Conservation (phyloP, 371 early-diverging fungal species). For the Actinomucor elegans region DNA sequence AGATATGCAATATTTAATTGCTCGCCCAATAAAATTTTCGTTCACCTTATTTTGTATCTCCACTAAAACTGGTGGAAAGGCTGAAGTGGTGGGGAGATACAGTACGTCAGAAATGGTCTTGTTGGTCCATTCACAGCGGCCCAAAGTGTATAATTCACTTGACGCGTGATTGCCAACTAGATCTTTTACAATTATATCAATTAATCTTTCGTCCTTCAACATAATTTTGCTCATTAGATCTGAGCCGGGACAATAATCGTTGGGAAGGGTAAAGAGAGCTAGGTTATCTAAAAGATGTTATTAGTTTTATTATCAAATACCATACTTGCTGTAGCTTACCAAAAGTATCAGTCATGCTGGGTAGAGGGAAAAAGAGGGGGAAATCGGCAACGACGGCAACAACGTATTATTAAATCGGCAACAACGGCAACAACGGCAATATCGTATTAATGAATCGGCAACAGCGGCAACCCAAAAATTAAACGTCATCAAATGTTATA, state of each 20-base stretch:
- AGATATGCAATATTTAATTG: conserved; percentile 9
- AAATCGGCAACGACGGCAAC: not conserved
- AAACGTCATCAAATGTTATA: no score
- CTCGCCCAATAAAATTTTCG: conserved; percentile 2
- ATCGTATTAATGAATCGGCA: no score
- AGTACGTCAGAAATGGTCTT: conserved; percentile 9
- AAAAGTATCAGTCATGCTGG: conserved; percentile 1
- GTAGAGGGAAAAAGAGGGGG: not conserved
- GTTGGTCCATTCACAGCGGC: conserved; percentile 11
- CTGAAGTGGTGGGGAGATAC: conserved; percentile 2
- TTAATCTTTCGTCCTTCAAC: conserved; percentile 4
- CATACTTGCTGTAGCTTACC: conserved; percentile 4
- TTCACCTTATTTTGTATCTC: conserved; percentile 13
- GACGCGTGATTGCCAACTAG: conserved; percentile 10
- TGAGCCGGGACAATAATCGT: conserved; percentile 3
- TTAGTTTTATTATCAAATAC: conserved; percentile 7
- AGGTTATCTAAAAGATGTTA: conserved; percentile 1
- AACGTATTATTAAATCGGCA: no score
- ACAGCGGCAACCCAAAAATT: no score
- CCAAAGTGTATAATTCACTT: conserved; percentile 8
- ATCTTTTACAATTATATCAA: conserved; percentile 6
- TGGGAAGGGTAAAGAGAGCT: conserved; percentile 8
- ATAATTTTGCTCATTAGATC: conserved; percentile 8
- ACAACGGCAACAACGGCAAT: no score
- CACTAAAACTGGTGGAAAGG: conserved; percentile 6